Conservation (phyloP, 2,329 filamentous ascomycete genomes). For the Xenoacremonium recifei region DNA sequence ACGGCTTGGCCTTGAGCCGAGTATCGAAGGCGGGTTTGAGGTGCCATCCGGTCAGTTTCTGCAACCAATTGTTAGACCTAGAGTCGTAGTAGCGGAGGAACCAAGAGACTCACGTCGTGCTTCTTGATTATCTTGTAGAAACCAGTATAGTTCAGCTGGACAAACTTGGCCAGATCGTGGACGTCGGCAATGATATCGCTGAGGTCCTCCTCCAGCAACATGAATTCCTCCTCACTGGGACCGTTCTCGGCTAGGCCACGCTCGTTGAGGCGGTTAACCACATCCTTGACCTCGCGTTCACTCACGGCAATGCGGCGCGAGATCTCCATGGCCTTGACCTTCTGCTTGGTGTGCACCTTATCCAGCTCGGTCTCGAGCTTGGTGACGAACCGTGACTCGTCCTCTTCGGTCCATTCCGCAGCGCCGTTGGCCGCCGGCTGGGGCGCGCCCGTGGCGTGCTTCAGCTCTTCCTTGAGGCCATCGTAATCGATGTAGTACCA, state of each 20-base stretch:
- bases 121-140: constrained; percentile 99
- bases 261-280: constrained; percentile 72
- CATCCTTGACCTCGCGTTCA: constrained; percentile 86
- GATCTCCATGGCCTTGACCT: constrained; percentile 96
- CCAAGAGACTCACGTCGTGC: constrained; percentile 69
- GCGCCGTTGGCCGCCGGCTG: constrained; percentile 42
- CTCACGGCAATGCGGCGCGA: constrained; percentile 83
- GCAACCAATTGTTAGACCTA: constrained; percentile 20
- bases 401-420: constrained; percentile 82
- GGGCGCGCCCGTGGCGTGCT: constrained; percentile 60
- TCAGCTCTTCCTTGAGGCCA: constrained; percentile 83
- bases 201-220: constrained; percentile 88
- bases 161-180: constrained; percentile 96
- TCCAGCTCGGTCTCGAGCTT: constrained; percentile 90
- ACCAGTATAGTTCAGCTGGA: constrained; percentile 96
- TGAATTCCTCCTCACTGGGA: constrained; percentile 87
- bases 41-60: constrained; percentile 95
- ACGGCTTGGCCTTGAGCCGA: constrained; percentile 90
- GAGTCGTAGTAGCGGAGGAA: neutral
- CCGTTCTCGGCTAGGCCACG: constrained; percentile 55
- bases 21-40: constrained; percentile 95
- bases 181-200: constrained; percentile 99
- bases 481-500: constrained; percentile 99
- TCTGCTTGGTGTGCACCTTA: constrained; percentile 96
- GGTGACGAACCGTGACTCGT: constrained; percentile 85